A percentile compares a stretch with the other conserved stretches of the same genome.
phyloP scores from a whole-genome alignment of 805 yeast genomes.

The Huiozyma naganishii region DNA sequence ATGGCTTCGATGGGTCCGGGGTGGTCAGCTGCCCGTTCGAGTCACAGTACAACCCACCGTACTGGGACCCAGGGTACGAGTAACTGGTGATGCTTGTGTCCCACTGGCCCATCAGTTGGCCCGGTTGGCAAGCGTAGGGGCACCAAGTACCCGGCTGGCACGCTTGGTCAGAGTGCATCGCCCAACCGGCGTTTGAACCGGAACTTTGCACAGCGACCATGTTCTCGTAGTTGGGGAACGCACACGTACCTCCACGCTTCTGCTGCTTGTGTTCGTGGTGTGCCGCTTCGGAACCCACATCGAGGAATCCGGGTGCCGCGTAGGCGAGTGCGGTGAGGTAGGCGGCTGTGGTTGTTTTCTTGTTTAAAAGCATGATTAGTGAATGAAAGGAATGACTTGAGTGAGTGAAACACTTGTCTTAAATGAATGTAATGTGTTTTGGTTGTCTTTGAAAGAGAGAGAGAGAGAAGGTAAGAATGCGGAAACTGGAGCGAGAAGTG shows the following conservation, averaged over 20 bases:
- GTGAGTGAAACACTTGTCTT: not conserved
- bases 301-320: not conserved
- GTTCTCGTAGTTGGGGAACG: conserved; percentile 58
- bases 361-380: not conserved
- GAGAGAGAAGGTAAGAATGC: too few species aligned
- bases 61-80: conserved; percentile 63
- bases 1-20: conserved; percentile 45
- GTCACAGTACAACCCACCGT: conserved; percentile 79
- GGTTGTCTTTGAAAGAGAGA: too few species aligned
- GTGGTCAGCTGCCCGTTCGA: conserved; percentile 54
- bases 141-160: conserved; percentile 76
- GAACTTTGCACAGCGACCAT: conserved; percentile 56
- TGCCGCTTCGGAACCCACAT: not conserved
- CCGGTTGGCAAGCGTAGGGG: conserved; percentile 88
- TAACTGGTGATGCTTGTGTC: conserved; percentile 65
- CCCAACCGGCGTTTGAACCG: conserved; percentile 74
- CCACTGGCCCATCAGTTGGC: conserved; percentile 83
- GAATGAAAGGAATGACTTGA: not conserved
- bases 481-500: too few species aligned
- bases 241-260: conserved; percentile 30
- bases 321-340: not conserved
- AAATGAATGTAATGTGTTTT: too few species aligned
- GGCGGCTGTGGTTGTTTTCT: not conserved
- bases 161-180: conserved; percentile 60
- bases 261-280: conserved; percentile 2